These are phyloP conservation scores for Ophiocordyceps robertsii DNA, from an alignment of 2,329 filamentous ascomycete genomes.

Conservation along the genomic window DNA sequence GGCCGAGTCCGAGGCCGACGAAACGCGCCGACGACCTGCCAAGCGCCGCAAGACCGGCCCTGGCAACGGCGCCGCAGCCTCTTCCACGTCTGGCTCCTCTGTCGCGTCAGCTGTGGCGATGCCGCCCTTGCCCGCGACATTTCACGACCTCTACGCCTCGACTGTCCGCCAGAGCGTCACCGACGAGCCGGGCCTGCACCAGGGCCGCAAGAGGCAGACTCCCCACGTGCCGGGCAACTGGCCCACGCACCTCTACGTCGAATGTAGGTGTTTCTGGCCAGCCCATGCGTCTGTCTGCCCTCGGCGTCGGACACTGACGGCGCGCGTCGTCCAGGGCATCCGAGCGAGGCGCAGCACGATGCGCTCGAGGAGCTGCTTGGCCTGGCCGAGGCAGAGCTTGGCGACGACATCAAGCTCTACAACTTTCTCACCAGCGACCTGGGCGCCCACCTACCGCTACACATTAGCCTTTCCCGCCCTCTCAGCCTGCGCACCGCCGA, in stretches of 20 bases:
- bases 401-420: constrained; percentile 32
- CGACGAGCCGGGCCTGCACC: constrained; percentile 77
- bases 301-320: background rate
- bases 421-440: constrained; percentile 68
- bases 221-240: constrained; percentile 84
- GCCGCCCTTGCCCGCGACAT: constrained; percentile 65
- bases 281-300: too few relatives aligned
- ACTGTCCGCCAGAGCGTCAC: constrained; percentile 61
- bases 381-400: constrained; percentile 19
- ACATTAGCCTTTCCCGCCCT: constrained; percentile 81
- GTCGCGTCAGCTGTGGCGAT: constrained; percentile 21
- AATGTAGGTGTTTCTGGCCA: constrained; percentile 53
- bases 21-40: constrained; percentile 10
- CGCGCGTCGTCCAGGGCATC: constrained; percentile 33
- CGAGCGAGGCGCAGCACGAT: constrained; percentile 30
- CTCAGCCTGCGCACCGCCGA: constrained; percentile 60
- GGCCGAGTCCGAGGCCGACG: constrained; percentile 10
- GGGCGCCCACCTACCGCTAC: constrained; percentile 64
- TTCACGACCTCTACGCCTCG: constrained; percentile 83
- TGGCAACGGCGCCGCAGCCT: background rate
- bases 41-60: constrained; percentile 4
- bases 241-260: constrained; percentile 85
- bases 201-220: constrained; percentile 66
- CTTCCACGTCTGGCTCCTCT: background rate
- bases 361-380: constrained; percentile 30